Evolutionary conservation across 768 basidiomycete species (phyloP), one percentile per base, ranked within the genome.

Genomic region (Rhodocollybia butyracea): DNA sequence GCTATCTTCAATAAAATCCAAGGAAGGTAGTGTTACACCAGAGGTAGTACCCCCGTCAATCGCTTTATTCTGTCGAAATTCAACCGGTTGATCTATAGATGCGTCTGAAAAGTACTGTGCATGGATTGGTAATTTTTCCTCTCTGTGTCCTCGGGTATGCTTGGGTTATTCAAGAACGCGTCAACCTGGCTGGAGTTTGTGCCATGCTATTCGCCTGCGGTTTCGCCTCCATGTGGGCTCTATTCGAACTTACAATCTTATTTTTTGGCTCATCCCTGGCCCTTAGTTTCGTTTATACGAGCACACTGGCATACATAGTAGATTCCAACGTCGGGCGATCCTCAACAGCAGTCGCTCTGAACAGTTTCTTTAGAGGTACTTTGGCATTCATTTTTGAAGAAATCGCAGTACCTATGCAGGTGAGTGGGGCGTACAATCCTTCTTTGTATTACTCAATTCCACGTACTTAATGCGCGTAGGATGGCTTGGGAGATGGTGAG

Each of bases 261-360:
- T 6, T 6, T 29, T 53, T 24, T 34, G 8, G 8, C 31, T n/a
- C 15, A 31, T 3, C 2, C 13, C 15, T 5, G 15, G n/a, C n/a
- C 39, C 26, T 54, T 24, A 76, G 75, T 51, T 76, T 72, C 70
- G 66, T 63, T 10, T 71, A 73, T 41, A 45, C 69, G 6, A 73
- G 70, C 54, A 68, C 64, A 57, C 41, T 95, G 29, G 88, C 93
- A 0, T 95, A 94, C 62, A 76, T 94, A 31, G 91, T 94, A 15
- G 93, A 97, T 61, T 83, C 91, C 4, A 97, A 95, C 65, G 74
- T 77, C 5, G 94, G 93, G 8, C 80, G 89, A 27, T 89, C 89
- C 2, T 83, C 87, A 3, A 82, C 82, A 2, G 91, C 89, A 1
- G 81, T 84, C 6, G 91, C 92, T 0, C 71, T 79, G 27, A 95